Percentiles rank a stretch among this genome's conserved stretches.
Evolutionary conservation across 1,284 basidiomycete genomes (phyloP).

Genomic region (Puccinia hordei): DNA sequence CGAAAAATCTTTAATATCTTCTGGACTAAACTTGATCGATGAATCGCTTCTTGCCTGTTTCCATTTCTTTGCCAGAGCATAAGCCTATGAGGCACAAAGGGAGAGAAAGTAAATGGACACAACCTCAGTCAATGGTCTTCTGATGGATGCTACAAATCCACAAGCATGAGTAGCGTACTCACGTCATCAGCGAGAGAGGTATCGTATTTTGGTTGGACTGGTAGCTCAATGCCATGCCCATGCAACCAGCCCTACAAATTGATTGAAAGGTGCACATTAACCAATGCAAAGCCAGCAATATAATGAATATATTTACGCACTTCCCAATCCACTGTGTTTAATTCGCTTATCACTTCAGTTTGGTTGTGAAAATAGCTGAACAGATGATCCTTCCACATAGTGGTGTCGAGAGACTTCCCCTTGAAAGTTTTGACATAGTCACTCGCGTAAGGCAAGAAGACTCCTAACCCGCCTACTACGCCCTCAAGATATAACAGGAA

Average conservation of each 20-base stretch:
- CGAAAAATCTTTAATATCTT: slow-evolving; percentile 42
- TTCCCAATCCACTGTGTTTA: slow-evolving; percentile 78
- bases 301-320: slow-evolving; percentile 60
- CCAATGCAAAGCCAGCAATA: neutral
- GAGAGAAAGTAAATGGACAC: neutral
- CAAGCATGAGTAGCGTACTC: slow-evolving; percentile 4
- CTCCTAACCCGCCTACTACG: slow-evolving; percentile 80
- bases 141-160: neutral
- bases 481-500: slow-evolving; percentile 71
- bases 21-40: slow-evolving; percentile 27
- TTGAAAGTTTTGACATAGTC: slow-evolving; percentile 67
- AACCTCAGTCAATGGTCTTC: neutral
- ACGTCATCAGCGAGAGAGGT: slow-evolving; percentile 73
- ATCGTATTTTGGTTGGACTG: slow-evolving; percentile 81
- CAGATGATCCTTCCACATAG: slow-evolving; percentile 83
- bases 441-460: slow-evolving; percentile 57
- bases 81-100: slow-evolving; percentile 57
- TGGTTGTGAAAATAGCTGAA: slow-evolving; percentile 71
- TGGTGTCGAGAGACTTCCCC: slow-evolving; percentile 81
- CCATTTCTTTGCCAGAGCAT: slow-evolving; percentile 75
- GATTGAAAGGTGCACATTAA: neutral
- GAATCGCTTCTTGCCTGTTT: slow-evolving; percentile 64
- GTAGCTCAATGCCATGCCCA: slow-evolving; percentile 64
- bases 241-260: slow-evolving; percentile 54
- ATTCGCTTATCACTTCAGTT: slow-evolving; percentile 69